Conservation (phyloP, 1,139 yeast genomes). For the Saccharomycopsis phalli region DNA sequence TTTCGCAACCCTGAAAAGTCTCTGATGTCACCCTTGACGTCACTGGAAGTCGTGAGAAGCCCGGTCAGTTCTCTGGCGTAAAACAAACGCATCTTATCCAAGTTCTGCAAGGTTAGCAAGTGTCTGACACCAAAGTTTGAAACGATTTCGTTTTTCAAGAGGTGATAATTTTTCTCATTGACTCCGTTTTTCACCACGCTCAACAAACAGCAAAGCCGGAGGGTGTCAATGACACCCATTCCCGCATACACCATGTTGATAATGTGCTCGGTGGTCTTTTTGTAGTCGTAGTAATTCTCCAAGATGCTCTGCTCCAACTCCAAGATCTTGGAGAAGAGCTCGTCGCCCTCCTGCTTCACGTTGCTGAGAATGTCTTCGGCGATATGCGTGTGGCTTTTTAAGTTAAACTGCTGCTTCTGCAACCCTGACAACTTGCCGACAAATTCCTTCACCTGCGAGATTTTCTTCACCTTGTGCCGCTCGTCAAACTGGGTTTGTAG, state of each 20-base stretch:
- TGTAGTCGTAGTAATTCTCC: constrained; percentile 45
- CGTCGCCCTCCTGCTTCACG: constrained; percentile 22
- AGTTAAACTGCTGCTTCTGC: constrained; percentile 57
- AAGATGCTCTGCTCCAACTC: constrained; percentile 70
- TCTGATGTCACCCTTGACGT: constrained; percentile 22
- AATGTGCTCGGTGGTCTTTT: constrained; percentile 40
- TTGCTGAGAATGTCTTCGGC: constrained; percentile 55
- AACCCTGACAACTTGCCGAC: constrained; percentile 63
- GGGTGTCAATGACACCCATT: constrained; percentile 30
- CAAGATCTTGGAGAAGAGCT: constrained; percentile 44
- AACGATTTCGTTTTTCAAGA: constrained; percentile 40
- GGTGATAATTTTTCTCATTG: constrained; percentile 47
- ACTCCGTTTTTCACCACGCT: constrained; percentile 59
- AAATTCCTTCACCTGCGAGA: constrained; percentile 60
- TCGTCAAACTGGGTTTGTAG: constrained; percentile 64
- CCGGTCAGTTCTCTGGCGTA: constrained; percentile 26
- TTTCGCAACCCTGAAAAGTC: constrained; percentile 26
- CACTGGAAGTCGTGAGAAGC: constrained; percentile 1
- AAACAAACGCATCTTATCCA: constrained; percentile 34
- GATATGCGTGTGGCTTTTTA: constrained; percentile 67
- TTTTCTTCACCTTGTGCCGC: constrained; percentile 48
- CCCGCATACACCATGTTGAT: constrained; percentile 40
- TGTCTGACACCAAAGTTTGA: constrained; percentile 54
- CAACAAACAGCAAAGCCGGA: constrained; percentile 45
- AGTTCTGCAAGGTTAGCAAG: constrained; percentile 30